phyloP scores from a whole-genome alignment of 257 asterid species.

The Solanum infundibuliforme region DNA sequence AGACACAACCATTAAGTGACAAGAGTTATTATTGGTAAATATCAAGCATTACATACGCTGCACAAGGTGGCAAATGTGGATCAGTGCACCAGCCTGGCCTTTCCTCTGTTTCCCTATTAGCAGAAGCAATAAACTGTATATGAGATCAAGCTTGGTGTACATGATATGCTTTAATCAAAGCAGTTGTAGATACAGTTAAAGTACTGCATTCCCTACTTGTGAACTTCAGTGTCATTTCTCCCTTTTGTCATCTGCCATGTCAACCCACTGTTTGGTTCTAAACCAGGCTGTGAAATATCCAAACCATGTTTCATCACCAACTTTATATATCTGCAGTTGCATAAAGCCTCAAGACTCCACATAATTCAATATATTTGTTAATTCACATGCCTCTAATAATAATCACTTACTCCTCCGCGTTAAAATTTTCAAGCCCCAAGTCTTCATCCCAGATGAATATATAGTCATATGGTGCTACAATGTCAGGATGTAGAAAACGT shows the following conservation, averaged over 20 bases:
- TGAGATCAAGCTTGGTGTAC: not conserved
- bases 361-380: not conserved
- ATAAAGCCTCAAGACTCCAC: not conserved
- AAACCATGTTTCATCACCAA: slow-evolving; percentile 69
- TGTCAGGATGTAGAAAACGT: slow-evolving; percentile 85
- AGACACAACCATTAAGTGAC: not conserved
- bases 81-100: slow-evolving; percentile 81
- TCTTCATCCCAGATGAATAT: slow-evolving; percentile 94
- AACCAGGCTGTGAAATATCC: slow-evolving; percentile 90
- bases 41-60: slow-evolving; percentile 52
- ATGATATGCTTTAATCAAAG: not conserved
- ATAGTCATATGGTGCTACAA: slow-evolving; percentile 73
- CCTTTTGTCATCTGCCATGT: slow-evolving; percentile 84
- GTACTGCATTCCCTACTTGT: slow-evolving; percentile 45
- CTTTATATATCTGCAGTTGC: slow-evolving; percentile 46
- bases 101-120: slow-evolving; percentile 67
- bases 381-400: not conserved
- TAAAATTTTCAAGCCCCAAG: slow-evolving; percentile 69
- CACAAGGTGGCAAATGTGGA: slow-evolving; percentile 94
- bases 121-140: slow-evolving; percentile 2
- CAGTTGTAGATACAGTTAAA: not conserved
- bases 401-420: slow-evolving; percentile 65
- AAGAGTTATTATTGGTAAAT: not conserved
- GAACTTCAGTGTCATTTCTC: slow-evolving; percentile 72
- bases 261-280: slow-evolving; percentile 70